Evolutionary conservation across 768 basidiomycete species (phyloP), one percentile per base, ranked within the genome.

Genomic region (Pholiota molesta): DNA sequence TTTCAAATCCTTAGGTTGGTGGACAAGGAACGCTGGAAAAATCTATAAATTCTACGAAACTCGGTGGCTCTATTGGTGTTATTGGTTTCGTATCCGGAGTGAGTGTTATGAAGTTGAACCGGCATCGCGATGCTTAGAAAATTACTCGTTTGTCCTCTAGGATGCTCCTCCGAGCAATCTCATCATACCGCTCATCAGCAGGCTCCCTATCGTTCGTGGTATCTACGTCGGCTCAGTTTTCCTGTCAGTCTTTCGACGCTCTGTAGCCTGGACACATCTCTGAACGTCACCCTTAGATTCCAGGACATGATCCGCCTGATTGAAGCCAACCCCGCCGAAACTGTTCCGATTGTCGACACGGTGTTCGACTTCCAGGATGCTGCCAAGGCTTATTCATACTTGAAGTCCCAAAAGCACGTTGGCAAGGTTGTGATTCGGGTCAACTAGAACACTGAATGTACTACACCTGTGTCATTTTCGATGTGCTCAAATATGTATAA

Each of bases 331-430:
- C 76, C 74, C 11, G 71, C 71, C 1, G 73, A 73, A 40, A 80
- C 85, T 3, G 77, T 71, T 19, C 87, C 86, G 0, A 75, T 84
- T 21, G 71, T 88, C 42, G 81, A 87, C 75, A 82, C 80, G 71
- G 79, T 87, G 0, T 89, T 88, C 75, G 59, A 74, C 11, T 89
- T 87, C 66, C 81, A 83, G 52, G 70, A 88, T n/a, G 74, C 79
- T 6, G 71, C 76, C 29, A 73, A 80, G 49, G 87, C 87, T 1
- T 88, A 83, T 68, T 72, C 74, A 49, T 79, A 86, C 67, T 74
- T 86, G 58, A 75, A 80, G 61, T 81, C 78, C 1, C 85, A 86
- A 62, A 77, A 78, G 60, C 85, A 88, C 68, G 81, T 87, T 21
- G 88, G 87, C 16, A 88, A 89, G 73, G 79, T 87, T 16, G 83